Evolutionary conservation across 257 asterid species (phyloP).

Genomic region (Solanum piurae): DNA sequence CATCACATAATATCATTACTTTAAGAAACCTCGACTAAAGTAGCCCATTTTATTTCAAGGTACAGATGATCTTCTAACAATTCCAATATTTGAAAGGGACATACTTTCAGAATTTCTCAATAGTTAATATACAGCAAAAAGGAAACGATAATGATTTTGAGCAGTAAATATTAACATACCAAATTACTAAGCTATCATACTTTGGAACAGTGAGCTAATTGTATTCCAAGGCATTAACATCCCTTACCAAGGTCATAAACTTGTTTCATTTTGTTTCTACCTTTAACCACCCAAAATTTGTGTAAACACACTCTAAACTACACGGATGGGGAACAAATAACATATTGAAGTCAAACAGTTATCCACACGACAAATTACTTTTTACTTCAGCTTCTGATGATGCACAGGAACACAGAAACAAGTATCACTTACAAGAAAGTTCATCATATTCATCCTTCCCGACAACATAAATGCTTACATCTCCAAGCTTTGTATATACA

Average conservation of each 20-base stretch:
- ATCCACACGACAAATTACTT: not conserved
- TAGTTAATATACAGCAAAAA: not conserved
- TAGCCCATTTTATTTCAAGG: not conserved
- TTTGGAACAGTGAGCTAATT: not conserved
- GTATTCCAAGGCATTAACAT: not conserved
- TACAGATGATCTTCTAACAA: not conserved
- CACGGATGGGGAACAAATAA: not conserved
- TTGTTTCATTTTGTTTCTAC: not conserved
- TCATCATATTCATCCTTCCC: constrained; percentile 98
- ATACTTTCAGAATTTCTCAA: not conserved
- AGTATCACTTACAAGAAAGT: constrained; percentile 62
- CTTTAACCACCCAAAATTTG: not conserved
- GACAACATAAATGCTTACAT: constrained; percentile 77
- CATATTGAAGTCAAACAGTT: not conserved
- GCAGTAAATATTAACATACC: not conserved
- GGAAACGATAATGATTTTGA: not conserved
- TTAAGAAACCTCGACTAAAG: not conserved
- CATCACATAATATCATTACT: not conserved
- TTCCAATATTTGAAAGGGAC: not conserved
- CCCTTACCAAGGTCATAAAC: not conserved
- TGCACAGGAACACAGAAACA: not conserved
- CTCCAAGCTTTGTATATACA: constrained; percentile 88
- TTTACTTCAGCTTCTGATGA: not conserved
- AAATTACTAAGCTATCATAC: not conserved
- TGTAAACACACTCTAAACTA: not conserved